Evolutionary conservation across 139 green algal genomes (phyloP).

Genomic region (Desmodesmus armatus): DNA sequence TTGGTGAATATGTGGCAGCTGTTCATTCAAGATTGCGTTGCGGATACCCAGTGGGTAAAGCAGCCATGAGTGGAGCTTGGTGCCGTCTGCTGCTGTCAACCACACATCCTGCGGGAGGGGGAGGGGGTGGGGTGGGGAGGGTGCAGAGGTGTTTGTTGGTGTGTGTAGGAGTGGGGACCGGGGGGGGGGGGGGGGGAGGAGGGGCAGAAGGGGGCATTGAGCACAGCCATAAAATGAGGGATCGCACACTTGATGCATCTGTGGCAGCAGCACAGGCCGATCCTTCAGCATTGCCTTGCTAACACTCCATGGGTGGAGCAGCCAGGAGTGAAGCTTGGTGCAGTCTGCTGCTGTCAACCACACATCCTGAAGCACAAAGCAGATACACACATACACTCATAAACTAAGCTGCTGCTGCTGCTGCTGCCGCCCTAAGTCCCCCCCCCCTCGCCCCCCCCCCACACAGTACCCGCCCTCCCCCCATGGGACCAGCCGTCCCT

Average conservation of each 20-base stretch:
- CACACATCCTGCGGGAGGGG: conserved; percentile 70
- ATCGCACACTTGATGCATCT: conserved; percentile 93
- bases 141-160: too few species aligned
- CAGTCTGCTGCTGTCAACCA: conserved; percentile 71
- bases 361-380: too few species aligned
- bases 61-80: conserved; percentile 85
- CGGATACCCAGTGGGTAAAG: conserved; percentile 65
- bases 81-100: conserved; percentile 70
- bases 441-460: conserved; percentile 51
- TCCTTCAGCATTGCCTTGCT: conserved; percentile 35
- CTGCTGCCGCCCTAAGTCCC: background rate
- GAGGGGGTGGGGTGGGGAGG: too few species aligned
- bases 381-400: too few species aligned
- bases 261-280: conserved; percentile 82
- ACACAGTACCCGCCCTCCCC: conserved; percentile 48
- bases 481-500: background rate
- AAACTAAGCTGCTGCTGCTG: conserved; percentile 1
- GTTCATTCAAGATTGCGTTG: conserved; percentile 35
- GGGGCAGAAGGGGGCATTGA: too few species aligned
- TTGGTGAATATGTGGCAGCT: too few species aligned
- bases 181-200: too few species aligned
- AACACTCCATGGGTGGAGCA: conserved; percentile 68
- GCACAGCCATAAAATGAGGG: conserved; percentile 88
- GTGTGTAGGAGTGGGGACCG: too few species aligned
- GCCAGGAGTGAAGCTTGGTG: conserved; percentile 83